These are phyloP conservation scores for Ceratorhiza oryzae-sativae DNA, from an alignment of 1,284 basidiomycete genomes.

Conservation along the genomic window DNA sequence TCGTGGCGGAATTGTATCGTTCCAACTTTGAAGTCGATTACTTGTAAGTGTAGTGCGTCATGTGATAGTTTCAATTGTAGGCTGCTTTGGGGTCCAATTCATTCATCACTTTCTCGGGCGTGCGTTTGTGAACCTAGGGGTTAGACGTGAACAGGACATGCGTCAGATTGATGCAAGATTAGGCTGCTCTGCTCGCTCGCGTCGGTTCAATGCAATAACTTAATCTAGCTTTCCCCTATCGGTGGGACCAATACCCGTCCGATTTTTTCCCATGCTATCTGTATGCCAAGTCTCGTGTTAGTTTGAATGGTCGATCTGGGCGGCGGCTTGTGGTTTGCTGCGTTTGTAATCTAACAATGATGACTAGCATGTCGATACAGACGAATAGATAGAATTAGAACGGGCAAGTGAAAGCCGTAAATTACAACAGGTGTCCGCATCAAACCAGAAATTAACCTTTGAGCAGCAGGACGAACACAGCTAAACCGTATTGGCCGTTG, in stretches of 20 bases:
- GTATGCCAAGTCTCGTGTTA: background rate
- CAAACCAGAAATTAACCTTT: no score
- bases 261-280: slow-evolving; percentile 6
- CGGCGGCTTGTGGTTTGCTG: background rate
- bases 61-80: slow-evolving; percentile 20
- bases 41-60: slow-evolving; percentile 32
- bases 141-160: no score
- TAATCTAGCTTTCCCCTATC: background rate
- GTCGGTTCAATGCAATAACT: background rate
- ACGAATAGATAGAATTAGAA: background rate
- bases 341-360: background rate
- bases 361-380: no score
- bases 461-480: background rate
- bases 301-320: background rate
- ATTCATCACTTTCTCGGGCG: background rate
- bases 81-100: background rate
- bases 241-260: background rate
- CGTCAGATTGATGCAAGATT: no score
- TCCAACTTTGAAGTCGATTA: slow-evolving; percentile 18
- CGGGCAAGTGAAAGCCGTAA: background rate
- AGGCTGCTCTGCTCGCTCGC: background rate
- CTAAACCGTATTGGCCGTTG: background rate
- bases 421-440: background rate
- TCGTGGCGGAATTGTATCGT: slow-evolving; percentile 28
- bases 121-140: background rate